Evolutionary conservation across 2,329 filamentous ascomycete species (phyloP), one percentile per base, ranked within the genome.

Genomic region (Fusarium gaditjirri): DNA sequence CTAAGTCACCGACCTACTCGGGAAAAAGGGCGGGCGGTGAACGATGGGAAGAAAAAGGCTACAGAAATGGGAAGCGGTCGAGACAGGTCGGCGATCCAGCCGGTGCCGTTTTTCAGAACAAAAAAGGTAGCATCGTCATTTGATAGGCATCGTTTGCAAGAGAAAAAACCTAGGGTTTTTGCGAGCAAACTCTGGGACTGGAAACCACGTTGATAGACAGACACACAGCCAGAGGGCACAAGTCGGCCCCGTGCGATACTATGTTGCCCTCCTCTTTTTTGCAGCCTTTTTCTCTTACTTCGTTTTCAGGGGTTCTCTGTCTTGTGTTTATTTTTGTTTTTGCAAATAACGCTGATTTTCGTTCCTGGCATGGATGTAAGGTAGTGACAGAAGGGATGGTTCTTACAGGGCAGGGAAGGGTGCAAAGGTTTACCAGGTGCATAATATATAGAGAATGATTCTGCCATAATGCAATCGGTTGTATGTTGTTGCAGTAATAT

Each of bases 381-480:
- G 75, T 69, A 76, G 75, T 77, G 74, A 68, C 55, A 41, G 53
- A 35, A 75, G 58, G 68, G 72, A 65, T 58, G 66, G 60, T 62
- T 75, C 65, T 72, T 70, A 70, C 65, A 71, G 55, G 61, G 71
- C 65, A 71, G 55, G 61, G 71, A 71, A 60, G 58, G 71, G 73
- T 74, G 73, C 53, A 72, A 73, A 71, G 69, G 65, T 61, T 76
- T 73, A 72, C 73, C 55, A 65, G 75, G 74, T 77, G 75, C 75
- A 77, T 77, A 77, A 76, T 71, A 74, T 65, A 74, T 76, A 77
- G 75, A 77, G 70, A 77, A 73, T 76, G 72, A 64, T 76, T 77
- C n/a, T 61, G 70, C 70, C 67, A 67, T 65, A 65, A 68, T 68
- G 67, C 72, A 68, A 63, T 64, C 35, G 21, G 31, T 16, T 50